phyloP scores from a whole-genome alignment of 2,329 filamentous ascomycete species.

The Ampelomyces quisqualis region DNA sequence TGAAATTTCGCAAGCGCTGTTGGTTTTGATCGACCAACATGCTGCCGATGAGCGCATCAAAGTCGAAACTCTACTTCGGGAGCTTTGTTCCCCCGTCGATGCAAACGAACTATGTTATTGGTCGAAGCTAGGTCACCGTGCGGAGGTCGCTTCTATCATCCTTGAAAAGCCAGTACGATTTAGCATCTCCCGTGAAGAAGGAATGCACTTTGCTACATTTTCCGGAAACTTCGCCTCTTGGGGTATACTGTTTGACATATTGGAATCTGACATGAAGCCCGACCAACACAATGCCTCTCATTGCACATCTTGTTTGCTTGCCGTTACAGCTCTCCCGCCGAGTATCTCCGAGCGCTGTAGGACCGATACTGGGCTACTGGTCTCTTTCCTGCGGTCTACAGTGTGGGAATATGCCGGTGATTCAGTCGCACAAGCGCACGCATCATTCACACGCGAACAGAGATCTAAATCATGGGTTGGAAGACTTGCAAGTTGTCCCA shows the following conservation, averaged over 20 bases:
- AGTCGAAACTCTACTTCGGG: slow-evolving; percentile 69
- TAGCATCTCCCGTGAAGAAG: slow-evolving; percentile 63
- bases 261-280: neutral
- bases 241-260: slow-evolving; percentile 70
- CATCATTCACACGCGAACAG: neutral
- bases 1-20: slow-evolving; percentile 34
- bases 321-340: slow-evolving; percentile 64
- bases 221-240: slow-evolving; percentile 64
- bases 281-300: slow-evolving; percentile 1
- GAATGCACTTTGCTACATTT: slow-evolving; percentile 57
- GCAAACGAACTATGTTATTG: slow-evolving; percentile 17
- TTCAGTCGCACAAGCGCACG: slow-evolving; percentile 3
- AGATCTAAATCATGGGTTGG: slow-evolving; percentile 55
- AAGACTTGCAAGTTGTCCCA: slow-evolving; percentile 68
- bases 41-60: slow-evolving; percentile 87
- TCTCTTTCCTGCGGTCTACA: slow-evolving; percentile 73
- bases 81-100: slow-evolving; percentile 50
- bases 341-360: slow-evolving; percentile 75
- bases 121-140: slow-evolving; percentile 36
- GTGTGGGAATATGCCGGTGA: slow-evolving; percentile 60
- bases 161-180: slow-evolving; percentile 62
- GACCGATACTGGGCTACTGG: slow-evolving; percentile 67
- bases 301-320: slow-evolving; percentile 38
- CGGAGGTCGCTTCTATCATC: slow-evolving; percentile 31
- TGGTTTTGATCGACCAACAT: slow-evolving; percentile 88